Base-by-base conservation (phyloP, 495 filamentous ascomycete species). In the Neurospora sp. region DNA sequence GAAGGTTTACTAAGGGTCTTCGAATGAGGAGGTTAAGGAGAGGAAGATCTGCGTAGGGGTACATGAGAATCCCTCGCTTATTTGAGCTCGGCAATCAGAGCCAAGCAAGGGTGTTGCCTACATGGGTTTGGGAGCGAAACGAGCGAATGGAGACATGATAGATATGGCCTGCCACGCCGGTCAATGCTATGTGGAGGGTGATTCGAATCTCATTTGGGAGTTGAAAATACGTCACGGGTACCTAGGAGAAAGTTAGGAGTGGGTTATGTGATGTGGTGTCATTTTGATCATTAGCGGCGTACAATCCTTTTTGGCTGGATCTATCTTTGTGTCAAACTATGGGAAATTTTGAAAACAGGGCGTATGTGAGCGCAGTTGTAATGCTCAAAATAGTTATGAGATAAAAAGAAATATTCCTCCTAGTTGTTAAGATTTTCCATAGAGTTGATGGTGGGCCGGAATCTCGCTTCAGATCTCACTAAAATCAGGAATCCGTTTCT, bases 1-100 rank as follows among this genome's bases (percentile, higher is more conserved):
- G 91, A 99, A 99, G 88, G 96, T 99, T 74, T 99, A 99, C 84
- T 99, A 92, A 70, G 53, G 38, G 31, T 16, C 14, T 37, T 7
- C 12, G 53, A 16, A 17, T 17, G 53, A 65, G 53, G 53, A 65
- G 48, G 48, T 12, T 5, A 59, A 59, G 48, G 20, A 4, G 22
- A 59, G 53, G 27, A 37, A 35, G 53, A 65, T 35, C 53, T 35
- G 27, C 53, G 53, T 65, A 65, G 27, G 53, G 27, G 7, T 65
- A 37, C 53, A 31, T 8, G 53, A 65, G 31, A 2, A 65, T 37
- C 53, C 27, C 53, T 65, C 31, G 53, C 53, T 65, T 35, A 65
- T 35, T 65, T 17, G 53, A 65, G 53, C 53, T 65, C 53, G 27
- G 27, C 27, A 65, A 65, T 35, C 27, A 17, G 27, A 35, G 27